These are phyloP conservation scores for Pseudovirgaria hyperparasitica DNA, from an alignment of 2,329 filamentous ascomycete species.

Conservation along the genomic window DNA sequence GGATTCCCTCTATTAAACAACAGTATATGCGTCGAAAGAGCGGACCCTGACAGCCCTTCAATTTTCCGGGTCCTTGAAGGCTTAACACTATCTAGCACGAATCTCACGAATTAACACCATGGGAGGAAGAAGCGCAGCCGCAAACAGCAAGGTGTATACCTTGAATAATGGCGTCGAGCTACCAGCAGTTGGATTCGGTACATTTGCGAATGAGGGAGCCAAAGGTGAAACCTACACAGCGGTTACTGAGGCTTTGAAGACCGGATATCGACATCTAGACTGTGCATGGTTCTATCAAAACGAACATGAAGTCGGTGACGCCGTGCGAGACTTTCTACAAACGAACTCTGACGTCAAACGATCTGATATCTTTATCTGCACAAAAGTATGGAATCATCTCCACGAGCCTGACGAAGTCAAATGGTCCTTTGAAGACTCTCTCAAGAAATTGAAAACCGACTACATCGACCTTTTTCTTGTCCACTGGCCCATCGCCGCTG, in stretches of 20 bases:
- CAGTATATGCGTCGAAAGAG: too few relatives aligned
- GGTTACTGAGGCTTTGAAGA: constrained; percentile 44
- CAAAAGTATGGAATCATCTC: constrained; percentile 51
- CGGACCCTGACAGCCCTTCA: too few relatives aligned
- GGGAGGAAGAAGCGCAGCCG: constrained; percentile 11
- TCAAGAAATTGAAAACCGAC: constrained; percentile 45
- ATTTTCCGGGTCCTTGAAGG: too few relatives aligned
- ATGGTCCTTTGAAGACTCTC: constrained; percentile 46
- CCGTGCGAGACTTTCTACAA: constrained; percentile 46
- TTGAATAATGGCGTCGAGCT: constrained; percentile 49
- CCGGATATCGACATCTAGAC: constrained; percentile 53
- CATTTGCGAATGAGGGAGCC: constrained; percentile 59
- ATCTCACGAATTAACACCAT: constrained; percentile 12
- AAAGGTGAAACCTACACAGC: constrained; percentile 41
- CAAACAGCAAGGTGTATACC: constrained; percentile 33
- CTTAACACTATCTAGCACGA: too few relatives aligned
- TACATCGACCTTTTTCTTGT: constrained; percentile 64
- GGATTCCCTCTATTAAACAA: too few relatives aligned
- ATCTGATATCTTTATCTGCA: constrained; percentile 57
- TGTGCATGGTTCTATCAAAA: constrained; percentile 62
- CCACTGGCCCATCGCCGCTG: constrained; percentile 43
- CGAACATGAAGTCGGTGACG: constrained; percentile 56
- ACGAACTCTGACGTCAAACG: constrained; percentile 42
- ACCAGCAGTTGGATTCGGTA: constrained; percentile 59
- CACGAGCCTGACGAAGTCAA: constrained; percentile 48